Conservation (phyloP, 2,329 filamentous ascomycete species). For the Aulographum hederae region DNA sequence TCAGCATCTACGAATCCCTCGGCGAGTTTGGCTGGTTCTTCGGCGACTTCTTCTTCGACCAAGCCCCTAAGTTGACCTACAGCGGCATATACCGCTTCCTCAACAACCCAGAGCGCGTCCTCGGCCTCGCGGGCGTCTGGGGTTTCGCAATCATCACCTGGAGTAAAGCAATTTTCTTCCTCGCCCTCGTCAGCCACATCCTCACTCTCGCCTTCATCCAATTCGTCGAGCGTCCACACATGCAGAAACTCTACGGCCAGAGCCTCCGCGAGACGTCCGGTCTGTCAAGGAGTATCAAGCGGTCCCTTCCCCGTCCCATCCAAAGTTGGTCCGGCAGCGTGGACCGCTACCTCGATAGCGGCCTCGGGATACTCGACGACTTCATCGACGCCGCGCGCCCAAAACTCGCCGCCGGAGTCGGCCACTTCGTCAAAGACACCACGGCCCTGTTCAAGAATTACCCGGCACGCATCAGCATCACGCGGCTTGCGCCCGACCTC, state of each 20-base stretch:
- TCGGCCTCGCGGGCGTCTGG: conserved; percentile 91
- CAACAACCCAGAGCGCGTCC: conserved; percentile 90
- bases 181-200: conserved; percentile 72
- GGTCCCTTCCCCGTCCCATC: conserved; percentile 67
- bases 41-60: conserved; percentile 84
- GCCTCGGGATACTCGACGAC: conserved; percentile 77
- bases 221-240: conserved; percentile 87
- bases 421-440: conserved; percentile 74
- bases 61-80: conserved; percentile 76
- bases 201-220: conserved; percentile 78
- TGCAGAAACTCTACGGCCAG: conserved; percentile 91
- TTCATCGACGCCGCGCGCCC: conserved; percentile 72
- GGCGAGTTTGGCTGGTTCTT: conserved; percentile 99
- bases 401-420: conserved; percentile 71
- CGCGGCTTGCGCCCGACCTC: conserved; percentile 59
- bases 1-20: conserved; percentile 86
- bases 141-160: conserved; percentile 85
- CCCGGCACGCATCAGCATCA: conserved; percentile 69
- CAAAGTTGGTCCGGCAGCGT: conserved; percentile 72
- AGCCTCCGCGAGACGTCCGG: conserved; percentile 74
- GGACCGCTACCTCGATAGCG: conserved; percentile 72
- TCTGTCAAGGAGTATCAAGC: conserved; percentile 76
- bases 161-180: conserved; percentile 68
- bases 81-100: conserved; percentile 95
- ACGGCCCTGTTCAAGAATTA: conserved; percentile 78